Evolutionary conservation across 305 asterid genomes (phyloP), one percentile per base, ranked within the genome.

Genomic region (Nicotiana rustica): DNA sequence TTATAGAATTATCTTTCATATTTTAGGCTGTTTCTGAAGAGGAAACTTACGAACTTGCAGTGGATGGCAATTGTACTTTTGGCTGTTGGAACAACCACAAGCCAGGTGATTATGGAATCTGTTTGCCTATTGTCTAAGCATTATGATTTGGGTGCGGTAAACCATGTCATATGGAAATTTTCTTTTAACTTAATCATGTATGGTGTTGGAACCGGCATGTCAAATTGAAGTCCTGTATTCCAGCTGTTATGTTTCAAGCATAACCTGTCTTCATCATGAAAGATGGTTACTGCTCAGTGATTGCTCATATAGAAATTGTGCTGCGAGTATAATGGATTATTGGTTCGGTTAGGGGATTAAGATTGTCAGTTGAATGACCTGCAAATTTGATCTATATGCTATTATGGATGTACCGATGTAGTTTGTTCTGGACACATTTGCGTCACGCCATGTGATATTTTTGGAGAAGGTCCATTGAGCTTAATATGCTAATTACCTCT

Each of bases 81-180:
- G 90, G 97, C 99, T 88, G 90, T 94, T 82, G 98, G 98, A 87
- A 94, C 99, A 52, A 96, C 99, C 86, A 96, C 98, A 29, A 96
- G 99, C 86, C 98, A 96, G 98, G 98, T 96, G 85, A 86, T 67
- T 44, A 64, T 83, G 69, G 67, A 64, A 84, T 83, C 66, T 81
- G 55, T 68, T 86, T 33, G 10, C 71, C 60, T 57, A 35, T 87
- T 81, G 67, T 67, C 77, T 81, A n/a, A 83, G 69, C 77, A 81
- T 76, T 38, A 44, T 82, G 76, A 13, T n/a, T 38, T 71, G 75
- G 57, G 79, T 2, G 12, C 13, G 79, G 8, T 4, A 0, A 73
- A 0, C 2, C 41, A 2, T 25, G 64, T 25, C 64, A 49, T 73
- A 25, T 73, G 25, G 7, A 25, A 6, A 25, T 0, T 13, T 73